These are phyloP conservation scores for Hibiscus syriacus DNA, from an alignment of 345 rosid genomes.

Conservation along the genomic window DNA sequence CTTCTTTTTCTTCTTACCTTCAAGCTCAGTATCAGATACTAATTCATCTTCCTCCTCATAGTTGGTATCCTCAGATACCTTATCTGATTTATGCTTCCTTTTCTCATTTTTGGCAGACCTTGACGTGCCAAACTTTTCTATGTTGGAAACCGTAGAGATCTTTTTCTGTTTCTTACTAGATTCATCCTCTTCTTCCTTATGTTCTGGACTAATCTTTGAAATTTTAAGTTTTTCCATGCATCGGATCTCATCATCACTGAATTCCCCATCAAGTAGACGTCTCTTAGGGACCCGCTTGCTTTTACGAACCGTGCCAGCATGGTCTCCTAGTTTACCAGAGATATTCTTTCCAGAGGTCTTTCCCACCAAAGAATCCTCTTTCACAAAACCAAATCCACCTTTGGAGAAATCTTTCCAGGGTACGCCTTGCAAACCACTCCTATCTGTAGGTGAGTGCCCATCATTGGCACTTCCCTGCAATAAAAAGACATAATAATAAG, in stretches of 20 bases:
- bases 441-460: constrained; percentile 34
- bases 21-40: constrained; percentile 45
- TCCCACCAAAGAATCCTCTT: constrained; percentile 45
- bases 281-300: constrained; percentile 74
- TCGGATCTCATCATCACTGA: constrained; percentile 70
- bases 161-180: constrained; percentile 46
- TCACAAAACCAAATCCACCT: constrained; percentile 46
- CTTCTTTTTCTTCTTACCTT: constrained; percentile 37
- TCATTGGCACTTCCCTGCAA: constrained; percentile 54
- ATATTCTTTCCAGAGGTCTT: constrained; percentile 34
- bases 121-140: constrained; percentile 30
- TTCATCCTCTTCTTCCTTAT: constrained; percentile 41
- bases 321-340: constrained; percentile 49
- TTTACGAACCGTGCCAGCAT: constrained; percentile 55
- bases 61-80: constrained; percentile 38
- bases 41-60: constrained; percentile 44
- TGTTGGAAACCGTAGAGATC: constrained; percentile 47
- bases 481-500: constrained; percentile 18
- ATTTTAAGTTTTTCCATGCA: constrained; percentile 67
- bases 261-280: constrained; percentile 47
- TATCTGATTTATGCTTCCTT: constrained; percentile 43
- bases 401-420: constrained; percentile 67
- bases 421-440: constrained; percentile 50
- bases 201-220: constrained; percentile 35
- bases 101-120: constrained; percentile 43